Evolutionary conservation across 192 early-diverging fungal genomes (phyloP).

Genomic region (Gryganskiella cystojenkinii): DNA sequence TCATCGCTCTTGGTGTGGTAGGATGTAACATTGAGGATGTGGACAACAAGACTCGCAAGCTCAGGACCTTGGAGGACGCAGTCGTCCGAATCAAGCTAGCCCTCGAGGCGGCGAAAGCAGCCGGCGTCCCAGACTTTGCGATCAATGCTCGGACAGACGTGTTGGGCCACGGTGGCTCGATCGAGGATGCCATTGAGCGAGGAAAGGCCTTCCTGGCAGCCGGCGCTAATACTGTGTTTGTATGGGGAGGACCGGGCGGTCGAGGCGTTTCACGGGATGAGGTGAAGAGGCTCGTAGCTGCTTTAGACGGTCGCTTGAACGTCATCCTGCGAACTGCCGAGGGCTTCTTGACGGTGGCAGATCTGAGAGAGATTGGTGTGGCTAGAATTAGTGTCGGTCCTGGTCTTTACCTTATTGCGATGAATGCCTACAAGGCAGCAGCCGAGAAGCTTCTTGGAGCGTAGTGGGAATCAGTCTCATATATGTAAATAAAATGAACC

Average conservation of each 20-base stretch:
- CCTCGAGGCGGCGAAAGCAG: constrained; percentile 28
- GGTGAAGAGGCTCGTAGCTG: constrained; percentile 18
- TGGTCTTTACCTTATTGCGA: constrained; percentile 19
- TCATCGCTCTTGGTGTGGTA: constrained; percentile 15
- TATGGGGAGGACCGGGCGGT: constrained; percentile 49
- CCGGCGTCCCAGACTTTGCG: constrained; percentile 58
- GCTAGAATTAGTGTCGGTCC: constrained; percentile 42
- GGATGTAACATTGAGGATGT: constrained; percentile 47
- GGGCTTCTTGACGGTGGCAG: constrained; percentile 26
- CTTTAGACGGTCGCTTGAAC: constrained; percentile 34
- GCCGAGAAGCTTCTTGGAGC: constrained; percentile 24
- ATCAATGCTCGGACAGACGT: constrained; percentile 57
- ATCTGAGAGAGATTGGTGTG: constrained; percentile 37
- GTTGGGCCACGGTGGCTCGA: constrained; percentile 25
- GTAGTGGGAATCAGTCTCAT: too few species aligned
- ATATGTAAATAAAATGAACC: too few species aligned
- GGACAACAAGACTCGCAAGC: constrained; percentile 10
- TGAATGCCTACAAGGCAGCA: constrained; percentile 38
- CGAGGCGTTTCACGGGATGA: constrained; percentile 28
- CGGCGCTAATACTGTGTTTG: constrained; percentile 55
- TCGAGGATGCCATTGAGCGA: constrained; percentile 51
- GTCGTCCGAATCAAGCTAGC: constrained; percentile 38
- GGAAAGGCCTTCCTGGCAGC: constrained; percentile 54
- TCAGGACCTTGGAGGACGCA: constrained; percentile 35
- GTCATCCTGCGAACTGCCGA: constrained; percentile 16